These are phyloP conservation scores for Taphrina communis DNA, from an alignment of 1,139 yeast genomes.

Conservation along the genomic window DNA sequence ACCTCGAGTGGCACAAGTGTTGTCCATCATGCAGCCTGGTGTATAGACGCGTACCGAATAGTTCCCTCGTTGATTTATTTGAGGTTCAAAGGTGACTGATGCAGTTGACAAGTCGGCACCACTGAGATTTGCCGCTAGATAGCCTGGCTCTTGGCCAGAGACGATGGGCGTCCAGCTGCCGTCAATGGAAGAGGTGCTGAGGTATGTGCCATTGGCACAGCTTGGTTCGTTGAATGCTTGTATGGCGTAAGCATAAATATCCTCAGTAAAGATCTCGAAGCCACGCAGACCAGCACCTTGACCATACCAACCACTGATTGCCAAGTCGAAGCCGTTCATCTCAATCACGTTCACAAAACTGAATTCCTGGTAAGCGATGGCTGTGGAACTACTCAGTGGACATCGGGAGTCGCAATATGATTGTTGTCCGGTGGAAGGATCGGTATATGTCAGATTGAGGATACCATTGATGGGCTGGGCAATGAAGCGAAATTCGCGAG, in stretches of 20 bases:
- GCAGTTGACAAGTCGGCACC: constrained; percentile 51
- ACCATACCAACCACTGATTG: constrained; percentile 74
- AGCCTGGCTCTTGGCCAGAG: constrained; percentile 46
- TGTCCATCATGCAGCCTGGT: constrained; percentile 80
- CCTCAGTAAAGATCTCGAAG: constrained; percentile 70
- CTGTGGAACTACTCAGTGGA: constrained; percentile 61
- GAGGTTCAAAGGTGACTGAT: constrained; percentile 69
- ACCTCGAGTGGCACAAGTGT: constrained; percentile 73
- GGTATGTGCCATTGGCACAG: constrained; percentile 48
- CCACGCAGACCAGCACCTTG: constrained; percentile 71
- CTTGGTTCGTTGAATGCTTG: constrained; percentile 71
- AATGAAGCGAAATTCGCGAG: constrained; percentile 71
- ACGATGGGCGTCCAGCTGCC: constrained; percentile 49
- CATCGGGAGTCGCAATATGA: constrained; percentile 83
- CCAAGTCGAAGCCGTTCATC: constrained; percentile 68
- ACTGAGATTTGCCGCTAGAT: constrained; percentile 50
- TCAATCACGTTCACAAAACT: constrained; percentile 73
- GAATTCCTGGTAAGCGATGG: constrained; percentile 72
- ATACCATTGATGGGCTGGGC: constrained; percentile 85
- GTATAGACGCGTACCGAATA: constrained; percentile 76
- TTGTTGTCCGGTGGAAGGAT: constrained; percentile 65
- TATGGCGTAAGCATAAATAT: constrained; percentile 68
- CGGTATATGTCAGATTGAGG: constrained; percentile 86
- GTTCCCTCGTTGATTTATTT: constrained; percentile 73
- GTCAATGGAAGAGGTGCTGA: constrained; percentile 49